These are phyloP conservation scores for Myriangium duriaei DNA, from an alignment of 2,329 filamentous ascomycete species.

Conservation along the genomic window DNA sequence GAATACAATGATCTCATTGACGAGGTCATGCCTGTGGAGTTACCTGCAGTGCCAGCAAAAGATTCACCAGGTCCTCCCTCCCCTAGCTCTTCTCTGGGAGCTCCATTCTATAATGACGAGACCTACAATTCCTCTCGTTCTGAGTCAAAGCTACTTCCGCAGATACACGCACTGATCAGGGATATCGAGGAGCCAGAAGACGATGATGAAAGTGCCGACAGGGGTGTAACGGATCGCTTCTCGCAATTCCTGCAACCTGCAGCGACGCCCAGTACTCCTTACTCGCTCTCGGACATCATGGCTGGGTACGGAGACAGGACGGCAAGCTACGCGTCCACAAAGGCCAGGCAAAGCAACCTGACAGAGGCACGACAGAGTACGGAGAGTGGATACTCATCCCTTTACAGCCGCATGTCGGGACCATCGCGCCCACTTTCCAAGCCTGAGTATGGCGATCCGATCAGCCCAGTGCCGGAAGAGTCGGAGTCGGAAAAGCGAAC, in stretches of 20 bases:
- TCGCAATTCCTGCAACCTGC: constrained; percentile 21
- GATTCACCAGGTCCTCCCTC: constrained; percentile 34
- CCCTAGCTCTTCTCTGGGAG: constrained; percentile 43
- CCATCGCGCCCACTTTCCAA: constrained; percentile 6
- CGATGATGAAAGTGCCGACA: constrained; percentile 15
- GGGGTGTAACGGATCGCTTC: constrained; percentile 21
- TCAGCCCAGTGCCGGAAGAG: constrained; percentile 7
- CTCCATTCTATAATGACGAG: constrained; percentile 41
- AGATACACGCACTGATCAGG: constrained; percentile 8
- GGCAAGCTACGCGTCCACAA: constrained; percentile 7
- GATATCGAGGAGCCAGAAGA: constrained; percentile 4
- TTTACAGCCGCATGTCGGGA: constrained; percentile 9
- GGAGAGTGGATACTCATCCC: constrained; percentile 8
- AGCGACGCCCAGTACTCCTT: constrained; percentile 10
- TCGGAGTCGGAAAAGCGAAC: neutral
- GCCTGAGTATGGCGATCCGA: constrained; percentile 2
- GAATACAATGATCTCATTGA: constrained; percentile 86
- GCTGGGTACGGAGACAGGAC: constrained; percentile 9
- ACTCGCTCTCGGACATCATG: constrained; percentile 12
- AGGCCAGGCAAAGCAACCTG: constrained; percentile 1
- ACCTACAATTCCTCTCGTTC: neutral
- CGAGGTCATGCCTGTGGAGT: constrained; percentile 44
- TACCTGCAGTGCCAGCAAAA: neutral
- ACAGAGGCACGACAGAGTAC: constrained; percentile 4
- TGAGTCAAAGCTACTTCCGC: constrained; percentile 5